These are phyloP conservation scores for Mycena crocata DNA, from an alignment of 768 basidiomycete species.

Conservation along the genomic window DNA sequence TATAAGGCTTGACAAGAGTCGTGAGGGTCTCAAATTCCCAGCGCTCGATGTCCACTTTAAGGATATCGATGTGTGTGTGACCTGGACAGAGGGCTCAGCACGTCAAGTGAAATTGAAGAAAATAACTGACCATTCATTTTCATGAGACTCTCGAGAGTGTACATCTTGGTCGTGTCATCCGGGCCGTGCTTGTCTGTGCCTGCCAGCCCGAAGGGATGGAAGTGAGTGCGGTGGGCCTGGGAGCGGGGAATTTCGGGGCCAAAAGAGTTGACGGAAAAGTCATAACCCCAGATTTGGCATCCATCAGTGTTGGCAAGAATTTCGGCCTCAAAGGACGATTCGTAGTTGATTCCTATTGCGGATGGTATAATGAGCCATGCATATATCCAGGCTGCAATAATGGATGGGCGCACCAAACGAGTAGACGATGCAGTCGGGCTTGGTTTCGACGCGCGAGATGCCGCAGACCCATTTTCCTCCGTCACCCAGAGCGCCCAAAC, in stretches of 20 bases:
- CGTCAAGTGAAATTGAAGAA: background rate
- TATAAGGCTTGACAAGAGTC: conserved; percentile 59
- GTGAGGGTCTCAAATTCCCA: conserved; percentile 73
- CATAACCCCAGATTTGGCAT: conserved; percentile 74
- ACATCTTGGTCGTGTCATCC: conserved; percentile 62
- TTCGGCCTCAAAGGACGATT: conserved; percentile 73
- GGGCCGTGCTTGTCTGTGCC: conserved; percentile 60
- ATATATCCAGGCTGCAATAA: rapidly evolving
- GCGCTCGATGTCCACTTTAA: conserved; percentile 80
- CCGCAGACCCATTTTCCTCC: conserved; percentile 77
- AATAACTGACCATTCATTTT: conserved; percentile 62
- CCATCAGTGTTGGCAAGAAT: conserved; percentile 60
- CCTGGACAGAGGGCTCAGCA: conserved; percentile 45
- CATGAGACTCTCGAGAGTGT: conserved; percentile 74
- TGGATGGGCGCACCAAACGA: conserved; percentile 53
- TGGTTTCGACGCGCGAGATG: conserved; percentile 62
- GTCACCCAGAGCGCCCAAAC: conserved; percentile 68
- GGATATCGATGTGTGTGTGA: conserved; percentile 78
- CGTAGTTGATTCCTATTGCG: conserved; percentile 57
- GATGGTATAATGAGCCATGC: too few species aligned
- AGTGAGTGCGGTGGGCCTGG: conserved; percentile 52
- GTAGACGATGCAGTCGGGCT: conserved; percentile 69
- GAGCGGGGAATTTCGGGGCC: conserved; percentile 54
- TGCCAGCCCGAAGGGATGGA: conserved; percentile 52
- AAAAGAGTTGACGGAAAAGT: conserved; percentile 58